phyloP scores from a whole-genome alignment of 352 stramenopile species.

The Phytophthora europaea region DNA sequence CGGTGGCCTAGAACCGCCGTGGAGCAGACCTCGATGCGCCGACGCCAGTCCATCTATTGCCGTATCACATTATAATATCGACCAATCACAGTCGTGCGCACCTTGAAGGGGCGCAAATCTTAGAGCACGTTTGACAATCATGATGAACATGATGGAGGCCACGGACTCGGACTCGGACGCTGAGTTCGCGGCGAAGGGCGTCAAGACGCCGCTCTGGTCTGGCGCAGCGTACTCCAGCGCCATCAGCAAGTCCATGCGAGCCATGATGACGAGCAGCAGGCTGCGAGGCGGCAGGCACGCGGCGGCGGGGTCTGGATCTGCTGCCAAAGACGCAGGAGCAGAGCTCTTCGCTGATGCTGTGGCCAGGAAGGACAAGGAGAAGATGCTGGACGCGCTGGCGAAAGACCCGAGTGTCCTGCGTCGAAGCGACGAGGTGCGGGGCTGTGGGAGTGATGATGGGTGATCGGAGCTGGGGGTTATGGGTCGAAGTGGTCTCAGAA shows the following conservation, averaged over 20 bases:
- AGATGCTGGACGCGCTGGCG: conserved; percentile 50
- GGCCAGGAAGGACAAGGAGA: conserved; percentile 56
- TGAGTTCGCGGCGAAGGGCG: conserved; percentile 10
- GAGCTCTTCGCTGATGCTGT: conserved; percentile 50
- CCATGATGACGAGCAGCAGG: conserved; percentile 54
- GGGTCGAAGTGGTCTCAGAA: background rate
- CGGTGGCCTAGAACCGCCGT: conserved; percentile 10
- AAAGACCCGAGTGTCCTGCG: conserved; percentile 47
- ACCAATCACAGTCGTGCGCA: conserved; percentile 25
- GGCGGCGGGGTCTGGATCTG: background rate
- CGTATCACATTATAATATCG: conserved; percentile 8
- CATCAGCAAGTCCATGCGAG: conserved; percentile 64
- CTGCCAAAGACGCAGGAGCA: conserved; percentile 24
- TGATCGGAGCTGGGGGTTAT: background rate
- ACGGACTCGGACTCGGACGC: conserved; percentile 15
- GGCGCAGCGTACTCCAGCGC: conserved; percentile 48
- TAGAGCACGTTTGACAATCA: conserved; percentile 6
- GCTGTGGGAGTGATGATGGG: too few species aligned
- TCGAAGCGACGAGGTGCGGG: conserved; percentile 36
- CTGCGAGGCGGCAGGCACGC: conserved; percentile 11
- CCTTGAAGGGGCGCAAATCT: conserved; percentile 43
- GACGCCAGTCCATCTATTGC: conserved; percentile 22
- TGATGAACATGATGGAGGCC: conserved; percentile 42
- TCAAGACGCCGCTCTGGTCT: conserved; percentile 24
- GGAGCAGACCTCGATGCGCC: conserved; percentile 12